These are phyloP conservation scores for Ichthyophonus hoferi DNA, from an alignment of 208 protist species.

Conservation along the genomic window DNA sequence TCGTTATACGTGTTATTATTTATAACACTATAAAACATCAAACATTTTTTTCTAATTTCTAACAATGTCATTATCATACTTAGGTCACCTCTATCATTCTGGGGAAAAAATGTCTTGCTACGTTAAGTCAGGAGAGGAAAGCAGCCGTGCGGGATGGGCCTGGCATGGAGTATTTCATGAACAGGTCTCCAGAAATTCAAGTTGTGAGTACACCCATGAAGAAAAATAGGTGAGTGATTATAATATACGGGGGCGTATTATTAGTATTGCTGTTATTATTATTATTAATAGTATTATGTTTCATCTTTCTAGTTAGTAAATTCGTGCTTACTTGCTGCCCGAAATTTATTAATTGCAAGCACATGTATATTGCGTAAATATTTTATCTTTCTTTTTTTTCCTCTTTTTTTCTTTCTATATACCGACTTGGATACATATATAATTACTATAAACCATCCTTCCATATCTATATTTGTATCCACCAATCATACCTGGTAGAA, in stretches of 20 bases:
- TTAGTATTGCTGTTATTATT: too few relatives aligned
- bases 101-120: too few relatives aligned
- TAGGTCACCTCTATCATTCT: too few relatives aligned
- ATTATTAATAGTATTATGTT: too few relatives aligned
- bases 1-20: too few relatives aligned
- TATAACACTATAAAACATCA: too few relatives aligned
- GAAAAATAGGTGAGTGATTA: background rate
- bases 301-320: too few relatives aligned
- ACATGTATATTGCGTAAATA: background rate
- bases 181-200: background rate
- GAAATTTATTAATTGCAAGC: background rate
- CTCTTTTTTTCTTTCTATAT: background rate
- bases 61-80: too few relatives aligned
- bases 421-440: background rate
- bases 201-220: background rate
- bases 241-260: background rate
- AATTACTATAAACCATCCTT: too few relatives aligned
- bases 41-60: too few relatives aligned
- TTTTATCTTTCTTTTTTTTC: background rate
- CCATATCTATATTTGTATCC: background rate
- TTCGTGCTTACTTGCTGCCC: background rate
- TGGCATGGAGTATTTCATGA: conserved; percentile 26
- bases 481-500: background rate
- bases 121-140: too few relatives aligned
- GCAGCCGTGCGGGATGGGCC: too few relatives aligned